Base-by-base conservation (phyloP, 2,329 filamentous ascomycete species). In the Neofusicoccum sp. region DNA sequence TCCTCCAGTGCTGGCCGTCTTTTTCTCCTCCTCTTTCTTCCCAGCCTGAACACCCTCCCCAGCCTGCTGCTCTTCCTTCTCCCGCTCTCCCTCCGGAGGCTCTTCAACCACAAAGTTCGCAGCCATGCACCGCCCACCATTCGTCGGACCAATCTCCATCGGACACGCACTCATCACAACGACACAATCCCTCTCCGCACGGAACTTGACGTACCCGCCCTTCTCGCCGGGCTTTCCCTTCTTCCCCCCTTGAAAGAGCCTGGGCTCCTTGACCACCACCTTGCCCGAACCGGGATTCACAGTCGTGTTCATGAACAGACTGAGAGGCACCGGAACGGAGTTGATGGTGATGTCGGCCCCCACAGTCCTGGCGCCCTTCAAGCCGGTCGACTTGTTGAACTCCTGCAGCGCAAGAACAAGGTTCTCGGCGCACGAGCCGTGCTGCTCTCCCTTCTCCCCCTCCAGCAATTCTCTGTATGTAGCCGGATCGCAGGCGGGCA, bases 271-370 rank as follows among this genome's bases (percentile, higher is more conserved):
- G 9, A 75, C 67, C 2, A 62, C 62, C 2, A 75, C 61, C 20
- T 34, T 57, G 11, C 68, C 60, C 0, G 60, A 47, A 4, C 60
- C 61, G 3, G 58, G 43, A 11, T 66, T 62, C 7, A 70, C 30
- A 2, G 66, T 60, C 2, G 71, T 63, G 30, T 72, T 73, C 72
- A 75, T 74, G 62, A 75, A 81, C 9, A 81, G 69, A 44, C 79
- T 78, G 4, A 81, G 68, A 2, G 79, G 79, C 12, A 77, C 77
- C 0, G 79, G 79, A 12, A 77, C 76, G 54, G 72, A 75, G 62
- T 80, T 80, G 66, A 80, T 77, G 0, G 76, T 79, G 40, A 80
- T 76, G 20, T 80, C 77, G 6, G 78, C 77, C 26, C 79, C 79
- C 3, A 81, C 71, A 24, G 74, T 76, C 59, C 78, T 78, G 1